Evolutionary conservation across 495 filamentous ascomycete species (phyloP).

Genomic region (Sabuloglossum arenarium): DNA sequence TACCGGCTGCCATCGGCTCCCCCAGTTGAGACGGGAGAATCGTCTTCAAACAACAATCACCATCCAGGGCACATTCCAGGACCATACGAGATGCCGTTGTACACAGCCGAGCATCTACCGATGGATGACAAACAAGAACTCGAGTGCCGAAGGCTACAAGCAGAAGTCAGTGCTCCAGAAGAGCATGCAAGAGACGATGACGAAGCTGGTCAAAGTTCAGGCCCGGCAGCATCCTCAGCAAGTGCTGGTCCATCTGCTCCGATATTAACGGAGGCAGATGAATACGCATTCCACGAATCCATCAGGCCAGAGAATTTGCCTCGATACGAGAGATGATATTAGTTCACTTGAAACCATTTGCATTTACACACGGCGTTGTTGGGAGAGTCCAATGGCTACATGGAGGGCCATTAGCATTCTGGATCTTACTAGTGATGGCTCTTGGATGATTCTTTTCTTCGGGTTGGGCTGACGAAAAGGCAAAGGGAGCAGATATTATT

Average conservation of each 20-base stretch:
- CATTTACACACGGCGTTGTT: neutral
- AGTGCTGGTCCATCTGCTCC: slow-evolving; percentile 7
- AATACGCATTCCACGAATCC: neutral
- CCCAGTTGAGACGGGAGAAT: slow-evolving; percentile 1
- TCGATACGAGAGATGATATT: slow-evolving; percentile 23
- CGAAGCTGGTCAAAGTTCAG: slow-evolving; percentile 4
- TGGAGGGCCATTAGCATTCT: neutral
- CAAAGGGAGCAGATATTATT: neutral
- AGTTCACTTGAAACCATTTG: neutral
- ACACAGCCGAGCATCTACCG: slow-evolving; percentile 6
- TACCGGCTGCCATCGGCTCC: slow-evolving; percentile 14
- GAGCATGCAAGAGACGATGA: slow-evolving; percentile 28
- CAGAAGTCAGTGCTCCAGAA: slow-evolving; percentile 49
- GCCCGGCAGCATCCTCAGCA: slow-evolving; percentile 6
- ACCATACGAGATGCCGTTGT: neutral
- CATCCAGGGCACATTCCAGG: slow-evolving; percentile 4
- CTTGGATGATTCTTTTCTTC: neutral
- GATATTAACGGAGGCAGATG: slow-evolving; percentile 3
- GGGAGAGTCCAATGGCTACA: neutral
- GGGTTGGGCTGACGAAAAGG: neutral
- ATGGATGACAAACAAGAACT: slow-evolving; percentile 76
- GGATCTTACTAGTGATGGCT: neutral
- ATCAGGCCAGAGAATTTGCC: slow-evolving; percentile 20
- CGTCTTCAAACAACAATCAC: slow-evolving; percentile 19
- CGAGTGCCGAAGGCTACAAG: slow-evolving; percentile 50